These are phyloP conservation scores for Candida sanyaensis DNA, from an alignment of 1,139 yeast species.

Conservation along the genomic window DNA sequence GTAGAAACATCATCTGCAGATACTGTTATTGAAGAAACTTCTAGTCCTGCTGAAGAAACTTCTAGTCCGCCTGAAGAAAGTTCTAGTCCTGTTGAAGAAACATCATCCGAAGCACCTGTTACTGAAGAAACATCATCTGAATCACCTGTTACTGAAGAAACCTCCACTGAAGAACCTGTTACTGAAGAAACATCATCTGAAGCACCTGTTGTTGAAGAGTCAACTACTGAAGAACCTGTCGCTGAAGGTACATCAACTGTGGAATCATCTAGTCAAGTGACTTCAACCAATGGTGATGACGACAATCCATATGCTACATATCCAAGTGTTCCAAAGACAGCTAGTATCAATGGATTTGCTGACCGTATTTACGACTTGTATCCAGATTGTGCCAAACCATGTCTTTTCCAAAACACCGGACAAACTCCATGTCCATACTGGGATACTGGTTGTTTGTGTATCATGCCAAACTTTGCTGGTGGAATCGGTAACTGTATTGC, in stretches of 20 bases:
- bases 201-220: no score
- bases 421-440: conserved; percentile 36
- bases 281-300: conserved; percentile 6
- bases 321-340: conserved; percentile 36
- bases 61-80: no score
- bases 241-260: no score
- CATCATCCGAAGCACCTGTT: no score
- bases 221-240: no score
- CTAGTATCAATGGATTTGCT: conserved; percentile 38
- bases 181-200: neutral
- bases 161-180: neutral
- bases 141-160: no score
- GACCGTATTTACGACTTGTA: conserved; percentile 28
- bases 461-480: conserved; percentile 32
- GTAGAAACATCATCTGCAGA: no score
- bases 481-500: conserved; percentile 33
- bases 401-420: conserved; percentile 27
- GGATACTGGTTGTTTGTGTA: conserved; percentile 41
- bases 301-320: conserved; percentile 22
- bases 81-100: no score
- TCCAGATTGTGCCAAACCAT: conserved; percentile 28
- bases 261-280: neutral
- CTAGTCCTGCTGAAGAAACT: neutral
- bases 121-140: no score
- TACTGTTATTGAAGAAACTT: no score